Conservation (phyloP, 805 yeast genomes). For the Maudiozyma pseudohumilis region DNA sequence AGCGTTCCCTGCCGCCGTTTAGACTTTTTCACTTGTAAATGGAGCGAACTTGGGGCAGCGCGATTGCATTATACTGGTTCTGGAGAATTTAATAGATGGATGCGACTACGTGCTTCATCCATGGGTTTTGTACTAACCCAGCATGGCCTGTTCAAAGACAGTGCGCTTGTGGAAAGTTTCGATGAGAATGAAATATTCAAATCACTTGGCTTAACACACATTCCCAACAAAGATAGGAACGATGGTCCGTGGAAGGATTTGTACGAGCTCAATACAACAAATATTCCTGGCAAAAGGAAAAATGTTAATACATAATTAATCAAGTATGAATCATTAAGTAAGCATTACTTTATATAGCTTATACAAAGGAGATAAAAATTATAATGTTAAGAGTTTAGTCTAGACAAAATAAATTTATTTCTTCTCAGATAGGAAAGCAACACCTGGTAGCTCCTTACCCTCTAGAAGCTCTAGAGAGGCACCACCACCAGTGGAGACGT, state of each 20-base stretch:
- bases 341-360: constrained; percentile 3
- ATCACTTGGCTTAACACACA: constrained; percentile 14
- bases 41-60: constrained; percentile 27
- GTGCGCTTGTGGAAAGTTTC: constrained; percentile 17
- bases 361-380: constrained; percentile 1
- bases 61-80: constrained; percentile 28
- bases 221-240: constrained; percentile 5
- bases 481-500: constrained; percentile 99
- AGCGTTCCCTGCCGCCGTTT: constrained; percentile 21
- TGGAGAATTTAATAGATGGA: constrained; percentile 24
- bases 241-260: constrained; percentile 8
- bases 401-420: constrained; percentile 15
- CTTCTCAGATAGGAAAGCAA: constrained; percentile 79
- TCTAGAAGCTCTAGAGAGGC: constrained; percentile 97
- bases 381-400: neutral
- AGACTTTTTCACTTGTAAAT: constrained; percentile 25
- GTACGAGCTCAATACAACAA: neutral
- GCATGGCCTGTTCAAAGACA: constrained; percentile 24
- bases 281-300: too few relatives aligned
- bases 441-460: constrained; percentile 99
- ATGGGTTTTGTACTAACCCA: constrained; percentile 24
- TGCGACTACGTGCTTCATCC: constrained; percentile 18
- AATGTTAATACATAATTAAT: neutral
- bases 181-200: constrained; percentile 21
- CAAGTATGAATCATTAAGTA: constrained; percentile 4